Percentiles rank a stretch among this genome's conserved stretches.
Evolutionary conservation across 805 yeast genomes (phyloP).

Genomic region (Kuraishia borneana): DNA sequence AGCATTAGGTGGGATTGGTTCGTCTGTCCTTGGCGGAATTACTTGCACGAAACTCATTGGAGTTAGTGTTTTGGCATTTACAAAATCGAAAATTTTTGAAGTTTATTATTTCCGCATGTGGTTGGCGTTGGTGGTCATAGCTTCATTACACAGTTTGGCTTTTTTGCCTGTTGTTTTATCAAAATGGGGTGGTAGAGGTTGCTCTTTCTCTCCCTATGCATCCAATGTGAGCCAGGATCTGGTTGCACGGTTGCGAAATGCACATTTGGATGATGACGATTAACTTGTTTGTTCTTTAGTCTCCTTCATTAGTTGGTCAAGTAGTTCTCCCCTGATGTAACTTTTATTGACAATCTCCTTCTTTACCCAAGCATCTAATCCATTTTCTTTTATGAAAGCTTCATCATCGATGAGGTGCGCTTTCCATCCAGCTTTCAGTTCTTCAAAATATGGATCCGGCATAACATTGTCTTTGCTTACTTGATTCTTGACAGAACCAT

Average conservation of each 20-base stretch:
- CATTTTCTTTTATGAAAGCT: neutral
- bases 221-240: neutral
- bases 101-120: conserved; percentile 93
- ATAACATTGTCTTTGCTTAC: too few species aligned
- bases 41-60: conserved; percentile 86
- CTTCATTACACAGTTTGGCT: conserved; percentile 68
- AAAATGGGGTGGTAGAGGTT: conserved; percentile 49
- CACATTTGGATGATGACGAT: neutral
- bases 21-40: conserved; percentile 84
- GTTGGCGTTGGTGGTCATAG: conserved; percentile 67
- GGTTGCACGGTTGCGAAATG: conserved; percentile 1
- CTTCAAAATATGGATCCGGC: too few species aligned
- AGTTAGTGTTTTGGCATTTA: conserved; percentile 74
- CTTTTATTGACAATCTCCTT: neutral
- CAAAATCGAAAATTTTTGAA: conserved; percentile 79
- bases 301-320: neutral
- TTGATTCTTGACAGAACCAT: too few species aligned
- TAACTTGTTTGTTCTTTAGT: neutral
- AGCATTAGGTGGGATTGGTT: conserved; percentile 74
- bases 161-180: conserved; percentile 70
- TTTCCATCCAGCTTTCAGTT: too few species aligned
- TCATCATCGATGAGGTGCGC: neutral
- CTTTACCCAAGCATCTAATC: neutral
- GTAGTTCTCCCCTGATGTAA: neutral
- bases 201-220: conserved; percentile 11